Evolutionary conservation across 768 basidiomycete species (phyloP), one percentile per base, ranked within the genome.

Genomic region (Kwoniella heveanensis): DNA sequence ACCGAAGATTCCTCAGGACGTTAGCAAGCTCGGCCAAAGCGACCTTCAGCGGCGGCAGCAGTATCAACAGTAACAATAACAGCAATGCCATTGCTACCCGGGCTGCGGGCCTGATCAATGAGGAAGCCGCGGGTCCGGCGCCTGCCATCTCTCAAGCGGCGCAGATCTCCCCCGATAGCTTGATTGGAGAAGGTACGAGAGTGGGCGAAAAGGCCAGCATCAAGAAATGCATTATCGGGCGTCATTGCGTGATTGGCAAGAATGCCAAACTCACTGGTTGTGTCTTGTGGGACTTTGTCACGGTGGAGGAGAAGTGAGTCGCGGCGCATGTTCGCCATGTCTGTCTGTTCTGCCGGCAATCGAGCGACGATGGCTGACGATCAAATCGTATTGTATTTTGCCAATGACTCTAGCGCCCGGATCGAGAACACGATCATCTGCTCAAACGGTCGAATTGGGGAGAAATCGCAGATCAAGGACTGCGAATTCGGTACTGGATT

Each of bases 261-360:
- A 88, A 88, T 83, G 89, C 85, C n/a, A 90, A 87, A 78, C 86
- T 97, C 51, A 83, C 83, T 1, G 89, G 90, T 12, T 93, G 90
- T 68, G 85, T 95, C 7, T 77, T 97, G 24, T 83, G 93, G 67
- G 94, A 96, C 74, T 92, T 95, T 72, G 94, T 92, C 70, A 85
- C 90, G 3, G 82, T 97, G 13, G 89, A 85, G 47, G 92, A 95
- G 62, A 91, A 92, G 93, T 92, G 66, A 73, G 86, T 74, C 2
- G 39, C 8, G 12, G 26, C 21, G 3, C 19, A 44, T 44, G 15
- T 44, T 9, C 39, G 39, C 10, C 39, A 8, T 9, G 39, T 9
- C 17, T 8, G 39, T 17, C 15, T 17, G 4, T 44, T 17, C 19
- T 44, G 39, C 8, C 10, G 4, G 6, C 3, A 17, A n/a, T 25